Conservation (phyloP, 1,139 yeast species). For the Pneumocystis sp. region DNA sequence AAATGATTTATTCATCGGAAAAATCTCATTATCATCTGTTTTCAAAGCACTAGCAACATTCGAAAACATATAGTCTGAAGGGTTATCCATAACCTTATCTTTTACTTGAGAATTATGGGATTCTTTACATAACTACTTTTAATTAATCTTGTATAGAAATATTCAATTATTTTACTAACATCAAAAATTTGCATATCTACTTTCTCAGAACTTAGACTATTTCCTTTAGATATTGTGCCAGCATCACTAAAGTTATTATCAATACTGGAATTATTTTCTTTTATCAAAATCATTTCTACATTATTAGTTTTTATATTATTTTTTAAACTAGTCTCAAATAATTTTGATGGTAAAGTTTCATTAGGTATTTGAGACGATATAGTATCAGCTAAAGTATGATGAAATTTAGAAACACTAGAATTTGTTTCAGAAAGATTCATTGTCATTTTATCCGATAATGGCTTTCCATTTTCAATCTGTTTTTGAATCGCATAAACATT, state of each 20-base stretch:
- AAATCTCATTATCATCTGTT: neutral
- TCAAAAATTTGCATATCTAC: neutral
- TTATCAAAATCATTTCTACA: neutral
- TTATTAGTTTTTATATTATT: neutral
- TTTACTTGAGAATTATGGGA: neutral
- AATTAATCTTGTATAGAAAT: neutral
- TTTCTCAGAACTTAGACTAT: neutral
- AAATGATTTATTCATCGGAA: neutral
- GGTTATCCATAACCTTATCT: neutral
- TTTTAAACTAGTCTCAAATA: neutral
- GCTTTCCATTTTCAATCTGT: neutral
- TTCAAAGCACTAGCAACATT: neutral
- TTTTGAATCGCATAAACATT: neutral
- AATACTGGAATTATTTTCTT: neutral
- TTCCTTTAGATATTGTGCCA: neutral
- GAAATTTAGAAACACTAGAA: neutral
- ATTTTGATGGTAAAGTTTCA: neutral
- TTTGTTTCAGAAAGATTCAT: neutral
- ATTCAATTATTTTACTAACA: neutral
- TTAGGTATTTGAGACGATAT: neutral
- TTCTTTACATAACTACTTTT: neutral
- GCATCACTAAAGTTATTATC: neutral
- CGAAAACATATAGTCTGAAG: neutral
- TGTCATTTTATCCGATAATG: neutral
- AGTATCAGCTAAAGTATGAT: neutral